Conservation (phyloP, 345 rosid genomes). For the Mangifera indica region DNA sequence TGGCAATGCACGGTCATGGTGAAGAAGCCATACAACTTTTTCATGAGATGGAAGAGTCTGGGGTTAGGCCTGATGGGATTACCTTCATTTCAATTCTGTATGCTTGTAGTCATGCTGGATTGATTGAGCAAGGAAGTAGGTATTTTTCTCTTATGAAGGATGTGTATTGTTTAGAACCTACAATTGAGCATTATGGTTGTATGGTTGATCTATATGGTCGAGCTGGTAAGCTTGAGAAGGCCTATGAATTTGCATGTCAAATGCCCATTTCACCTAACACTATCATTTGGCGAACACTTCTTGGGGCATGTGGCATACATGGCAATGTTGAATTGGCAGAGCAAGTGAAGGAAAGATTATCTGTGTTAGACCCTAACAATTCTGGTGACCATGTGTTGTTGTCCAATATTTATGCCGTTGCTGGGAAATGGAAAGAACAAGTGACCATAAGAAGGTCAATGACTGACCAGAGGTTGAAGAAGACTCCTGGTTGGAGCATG, state of each 20-base stretch:
- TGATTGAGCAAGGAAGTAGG: constrained; percentile 41
- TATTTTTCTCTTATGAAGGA: constrained; percentile 37
- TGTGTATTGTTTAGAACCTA: constrained; percentile 29
- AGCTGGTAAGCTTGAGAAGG: constrained; percentile 44
- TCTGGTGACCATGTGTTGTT: constrained; percentile 40
- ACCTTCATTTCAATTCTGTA: constrained; percentile 42
- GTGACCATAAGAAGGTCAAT: constrained; percentile 41
- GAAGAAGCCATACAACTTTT: constrained; percentile 37
- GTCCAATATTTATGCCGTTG: constrained; percentile 46
- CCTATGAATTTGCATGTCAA: constrained; percentile 35
- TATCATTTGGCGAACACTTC: constrained; percentile 53
- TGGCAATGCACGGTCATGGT: constrained; percentile 52
- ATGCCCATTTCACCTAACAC: constrained; percentile 46
- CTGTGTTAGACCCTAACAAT: constrained; percentile 37
- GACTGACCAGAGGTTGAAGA: constrained; percentile 34
- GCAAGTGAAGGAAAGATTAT: constrained; percentile 36
- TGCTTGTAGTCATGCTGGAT: constrained; percentile 57
- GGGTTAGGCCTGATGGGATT: constrained; percentile 40
- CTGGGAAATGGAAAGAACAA: constrained; percentile 46
- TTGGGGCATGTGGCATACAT: constrained; percentile 52
- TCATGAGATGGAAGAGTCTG: constrained; percentile 35
- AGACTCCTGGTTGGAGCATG: constrained; percentile 53
- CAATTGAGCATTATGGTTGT: constrained; percentile 46
- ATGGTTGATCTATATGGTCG: constrained; percentile 59
- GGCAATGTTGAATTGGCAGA: constrained; percentile 45